Evolutionary conservation across 768 basidiomycete genomes (phyloP), one percentile per base, ranked within the genome.

Genomic region (Psilocybe cubensis): DNA sequence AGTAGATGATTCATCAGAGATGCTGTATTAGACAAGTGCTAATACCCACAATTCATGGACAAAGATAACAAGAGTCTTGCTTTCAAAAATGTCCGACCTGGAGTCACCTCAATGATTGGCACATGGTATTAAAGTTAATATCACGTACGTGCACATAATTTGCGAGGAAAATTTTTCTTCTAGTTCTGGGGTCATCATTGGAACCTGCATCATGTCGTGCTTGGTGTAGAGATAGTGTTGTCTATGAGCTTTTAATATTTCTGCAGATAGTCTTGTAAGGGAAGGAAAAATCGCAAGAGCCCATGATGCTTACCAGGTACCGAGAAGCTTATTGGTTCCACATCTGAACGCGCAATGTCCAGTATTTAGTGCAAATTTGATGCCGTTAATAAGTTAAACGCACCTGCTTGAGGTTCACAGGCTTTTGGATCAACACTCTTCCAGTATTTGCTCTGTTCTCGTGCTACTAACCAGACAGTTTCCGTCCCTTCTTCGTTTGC

Each of bases 371-470:
- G 14, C 3, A 23, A 20, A 11, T 27, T 11, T 12, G 14, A 29
- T 2, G 41, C 3, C 12, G 18, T 12, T 23, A 54, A 9, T 4
- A 41, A 27, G 40, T 20, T 14, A 14, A 17, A 38, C 25, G 14
- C 23, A 91, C 96, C 87, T 75, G 92, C 88, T 50, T 83, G 81
- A 14, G 93, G 92, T 69, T 95, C 92, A 63, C 89, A 89, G 9
- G 86, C 79, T 71, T 89, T 92, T 0, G 88, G 88, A 63, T 91
- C 86, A 33, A 98, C 81, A 65, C 76, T 87, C 70, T 89, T 94
- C 97, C 97, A 99, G 68, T 90, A 91, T 69, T 88, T 89, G 67
- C 88, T 91, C 70, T 98, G 96, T 50, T 93, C 85, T 61, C 83
- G 83, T 8, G 92, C 91, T 10, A 96, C 94, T 44, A 92, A 83